These are phyloP conservation scores for Daldinia caldariorum DNA, from an alignment of 495 filamentous ascomycete species.

Conservation along the genomic window DNA sequence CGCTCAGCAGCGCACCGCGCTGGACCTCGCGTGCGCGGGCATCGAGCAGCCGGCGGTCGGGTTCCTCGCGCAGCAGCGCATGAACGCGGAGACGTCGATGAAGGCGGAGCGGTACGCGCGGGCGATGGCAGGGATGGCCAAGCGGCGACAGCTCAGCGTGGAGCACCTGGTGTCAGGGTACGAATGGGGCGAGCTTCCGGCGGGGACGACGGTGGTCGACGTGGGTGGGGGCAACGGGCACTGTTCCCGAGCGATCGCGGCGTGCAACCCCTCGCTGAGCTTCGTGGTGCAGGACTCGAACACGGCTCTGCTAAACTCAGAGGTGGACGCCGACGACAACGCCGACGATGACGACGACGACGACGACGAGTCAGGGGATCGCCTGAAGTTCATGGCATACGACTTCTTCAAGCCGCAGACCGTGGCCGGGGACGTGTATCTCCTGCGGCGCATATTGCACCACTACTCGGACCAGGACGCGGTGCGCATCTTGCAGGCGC, in stretches of 20 bases:
- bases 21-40: conserved; percentile 12
- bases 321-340: no score
- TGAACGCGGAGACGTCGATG: conserved; percentile 26
- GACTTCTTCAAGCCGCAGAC: conserved; percentile 53
- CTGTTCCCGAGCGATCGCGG: conserved; percentile 46
- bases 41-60: conserved; percentile 23
- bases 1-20: conserved; percentile 11
- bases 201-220: conserved; percentile 46
- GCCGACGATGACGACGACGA: conserved; percentile 21
- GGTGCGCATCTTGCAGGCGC: conserved; percentile 50
- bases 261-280: conserved; percentile 38
- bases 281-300: conserved; percentile 51
- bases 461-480: conserved; percentile 55
- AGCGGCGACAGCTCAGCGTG: conserved; percentile 37
- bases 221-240: conserved; percentile 55
- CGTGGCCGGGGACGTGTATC: conserved; percentile 31
- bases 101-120: conserved; percentile 39
- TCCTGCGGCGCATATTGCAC: conserved; percentile 53
- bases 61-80: conserved; percentile 22
- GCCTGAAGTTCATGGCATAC: conserved; percentile 42
- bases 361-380: conserved; percentile 12
- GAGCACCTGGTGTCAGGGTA: conserved; percentile 38
- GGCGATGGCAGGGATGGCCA: conserved; percentile 43
- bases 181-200: conserved; percentile 23
- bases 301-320: conserved; percentile 36